These are phyloP conservation scores for Chlorella ohadii DNA, from an alignment of 139 green algal genomes.

Conservation along the genomic window DNA sequence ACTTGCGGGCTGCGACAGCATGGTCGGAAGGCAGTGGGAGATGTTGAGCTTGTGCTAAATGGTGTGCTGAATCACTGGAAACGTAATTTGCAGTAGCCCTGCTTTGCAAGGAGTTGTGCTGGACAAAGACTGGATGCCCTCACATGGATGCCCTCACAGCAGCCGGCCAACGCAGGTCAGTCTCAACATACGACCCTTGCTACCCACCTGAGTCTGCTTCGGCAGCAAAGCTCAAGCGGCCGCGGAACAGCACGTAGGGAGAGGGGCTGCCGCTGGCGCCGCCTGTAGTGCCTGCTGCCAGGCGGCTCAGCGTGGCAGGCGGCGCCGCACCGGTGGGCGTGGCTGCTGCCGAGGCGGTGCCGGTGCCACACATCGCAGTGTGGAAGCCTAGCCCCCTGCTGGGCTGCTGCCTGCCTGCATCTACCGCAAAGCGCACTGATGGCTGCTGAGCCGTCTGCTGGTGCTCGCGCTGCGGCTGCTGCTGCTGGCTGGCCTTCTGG, in stretches of 20 bases:
- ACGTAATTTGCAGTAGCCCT: no score
- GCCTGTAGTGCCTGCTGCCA: background rate
- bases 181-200: background rate
- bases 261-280: slow-evolving; percentile 2
- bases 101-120: no score
- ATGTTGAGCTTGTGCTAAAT: no score
- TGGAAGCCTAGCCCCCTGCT: background rate
- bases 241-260: slow-evolving; percentile 3
- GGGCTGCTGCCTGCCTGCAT: background rate
- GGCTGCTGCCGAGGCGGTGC: background rate
- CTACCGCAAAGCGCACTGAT: background rate
- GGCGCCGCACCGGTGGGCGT: background rate
- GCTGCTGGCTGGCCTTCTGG: background rate
- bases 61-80: no score
- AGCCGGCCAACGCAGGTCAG: no score
- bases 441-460: slow-evolving; percentile 1
- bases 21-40: no score
- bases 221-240: slow-evolving; percentile 17
- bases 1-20: slow-evolving; percentile 11
- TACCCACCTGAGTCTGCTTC: slow-evolving; percentile 13
- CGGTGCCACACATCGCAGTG: background rate
- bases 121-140: no score
- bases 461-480: background rate
- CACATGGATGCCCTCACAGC: no score
- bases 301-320: background rate